Evolutionary conservation across 2,329 filamentous ascomycete genomes (phyloP), one percentile per base, ranked within the genome.

Genomic region (Cyphellophora europaea): DNA sequence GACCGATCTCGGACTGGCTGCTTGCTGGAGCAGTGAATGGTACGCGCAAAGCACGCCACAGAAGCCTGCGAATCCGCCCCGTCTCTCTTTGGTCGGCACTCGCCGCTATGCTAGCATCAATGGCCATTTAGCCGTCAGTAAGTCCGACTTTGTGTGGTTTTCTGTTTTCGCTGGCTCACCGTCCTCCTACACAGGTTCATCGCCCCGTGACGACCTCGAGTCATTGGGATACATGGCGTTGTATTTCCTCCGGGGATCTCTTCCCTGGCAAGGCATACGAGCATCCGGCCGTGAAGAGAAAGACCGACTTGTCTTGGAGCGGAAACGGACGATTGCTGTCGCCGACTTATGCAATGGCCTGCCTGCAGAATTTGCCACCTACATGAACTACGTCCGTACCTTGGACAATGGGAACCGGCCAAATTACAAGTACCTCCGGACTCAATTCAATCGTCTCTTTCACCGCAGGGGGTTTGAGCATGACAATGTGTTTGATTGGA

Each of bases 251-350:
- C 69, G 77, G 11, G 78, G 79, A 30, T 77, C 76, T 4, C 66
- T 82, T 36, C 78, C 78, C 27, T 82, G 78, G 78, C 77, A 82
- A 54, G 78, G 77, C 6, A 63, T 83, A 43, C 82, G 82, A 64
- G 37, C 78, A 57, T 11, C 37, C 18, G 36, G 21, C 19, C 40
- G 34, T 6, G 13, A 32, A 6, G 34, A 40, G 25, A 43, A 33
- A 27, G 19, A 43, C 11, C 4, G 29, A 17, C 35, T 36, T 27
- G 34, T 41, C 11, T 40, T 38, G 12, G 44, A 50, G 42, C 43
- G 42, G 37, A 51, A 53, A 40, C 38, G 39, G 36, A 41, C 40
- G 12, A 43, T 43, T 15, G 36, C 30, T 12, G 34, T 48, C 13
- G 30, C 41, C n/a, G 38, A 52, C 18, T 38, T 51, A 25, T 52